phyloP scores from a whole-genome alignment of 225 moss, liverwort and hornwort species.

The Physcomitrellopsis africana region DNA sequence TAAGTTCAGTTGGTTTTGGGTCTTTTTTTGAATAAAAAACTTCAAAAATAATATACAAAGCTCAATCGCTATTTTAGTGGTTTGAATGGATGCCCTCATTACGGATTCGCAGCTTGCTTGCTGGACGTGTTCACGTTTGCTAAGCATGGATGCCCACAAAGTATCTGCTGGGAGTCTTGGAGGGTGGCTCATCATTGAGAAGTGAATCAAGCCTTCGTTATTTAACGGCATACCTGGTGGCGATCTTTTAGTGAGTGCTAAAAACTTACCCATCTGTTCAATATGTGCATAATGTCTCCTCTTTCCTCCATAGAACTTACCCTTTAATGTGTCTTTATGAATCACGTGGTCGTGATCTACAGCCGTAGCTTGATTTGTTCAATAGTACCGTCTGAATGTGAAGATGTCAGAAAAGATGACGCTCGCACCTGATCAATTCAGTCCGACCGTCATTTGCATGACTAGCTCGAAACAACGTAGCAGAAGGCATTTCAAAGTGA shows the following conservation, averaged over 20 bases:
- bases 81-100: too few relatives aligned
- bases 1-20: conserved; percentile 6
- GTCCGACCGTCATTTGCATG: too few relatives aligned
- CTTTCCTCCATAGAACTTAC: not conserved
- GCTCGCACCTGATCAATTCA: not conserved
- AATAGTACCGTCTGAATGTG: not conserved
- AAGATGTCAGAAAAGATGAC: too few relatives aligned
- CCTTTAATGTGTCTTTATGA: not conserved
- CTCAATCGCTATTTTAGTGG: too few relatives aligned
- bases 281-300: not conserved
- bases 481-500: too few relatives aligned
- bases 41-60: too few relatives aligned
- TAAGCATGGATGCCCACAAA: conserved; percentile 8
- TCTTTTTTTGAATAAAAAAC: too few relatives aligned
- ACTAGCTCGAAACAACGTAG: too few relatives aligned
- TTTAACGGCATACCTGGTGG: conserved; percentile 46
- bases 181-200: conserved; percentile 60
- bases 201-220: conserved; percentile 61
- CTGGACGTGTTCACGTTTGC: too few relatives aligned
- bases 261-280: not conserved
- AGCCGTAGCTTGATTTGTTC: not conserved
- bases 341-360: not conserved
- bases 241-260: conserved; percentile 46
- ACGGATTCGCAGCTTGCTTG: too few relatives aligned
- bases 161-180: conserved; percentile 50